These are phyloP conservation scores for Metschnikowia shivogae DNA, from an alignment of 805 yeast genomes.

Conservation along the genomic window DNA sequence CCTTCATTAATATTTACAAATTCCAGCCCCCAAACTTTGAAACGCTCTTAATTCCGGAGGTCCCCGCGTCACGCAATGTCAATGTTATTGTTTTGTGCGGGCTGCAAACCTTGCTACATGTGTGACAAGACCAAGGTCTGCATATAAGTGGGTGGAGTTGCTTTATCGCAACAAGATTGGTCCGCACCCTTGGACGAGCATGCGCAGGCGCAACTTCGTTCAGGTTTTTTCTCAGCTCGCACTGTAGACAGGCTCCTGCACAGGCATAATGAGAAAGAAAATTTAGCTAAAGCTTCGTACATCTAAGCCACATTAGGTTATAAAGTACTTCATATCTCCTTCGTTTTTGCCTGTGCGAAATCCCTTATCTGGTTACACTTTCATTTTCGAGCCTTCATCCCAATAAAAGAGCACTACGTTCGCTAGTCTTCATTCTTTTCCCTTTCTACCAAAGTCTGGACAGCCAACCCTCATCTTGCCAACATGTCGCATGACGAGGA, in stretches of 20 bases:
- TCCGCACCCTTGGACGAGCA: not conserved
- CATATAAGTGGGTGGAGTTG: not conserved
- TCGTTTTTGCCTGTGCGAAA: not conserved
- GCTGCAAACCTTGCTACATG: not conserved
- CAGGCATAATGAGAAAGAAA: not conserved
- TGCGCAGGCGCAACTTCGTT: not conserved
- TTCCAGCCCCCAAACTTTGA: too few species aligned
- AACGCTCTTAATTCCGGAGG: not conserved
- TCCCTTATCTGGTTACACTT: conserved; percentile 2
- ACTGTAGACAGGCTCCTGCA: not conserved
- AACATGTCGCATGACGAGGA: conserved; percentile 4
- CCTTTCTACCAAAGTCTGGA: not conserved
- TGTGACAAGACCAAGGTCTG: not conserved
- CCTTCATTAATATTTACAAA: not conserved
- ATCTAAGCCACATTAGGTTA: conserved; percentile 1
- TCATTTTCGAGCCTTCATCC: too few species aligned
- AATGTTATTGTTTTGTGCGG: not conserved
- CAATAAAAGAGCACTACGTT: not conserved
- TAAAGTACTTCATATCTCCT: conserved; percentile 2
- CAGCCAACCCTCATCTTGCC: not conserved
- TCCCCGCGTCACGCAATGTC: not conserved
- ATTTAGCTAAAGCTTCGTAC: conserved; percentile 1
- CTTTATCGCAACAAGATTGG: not conserved
- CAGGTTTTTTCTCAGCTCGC: conserved; percentile 1
- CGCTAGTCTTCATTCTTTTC: too few species aligned